Percentiles rank a stretch among this genome's conserved stretches.
Conservation (phyloP, 2,329 filamentous ascomycete species). For the Apiospora hydei region DNA sequence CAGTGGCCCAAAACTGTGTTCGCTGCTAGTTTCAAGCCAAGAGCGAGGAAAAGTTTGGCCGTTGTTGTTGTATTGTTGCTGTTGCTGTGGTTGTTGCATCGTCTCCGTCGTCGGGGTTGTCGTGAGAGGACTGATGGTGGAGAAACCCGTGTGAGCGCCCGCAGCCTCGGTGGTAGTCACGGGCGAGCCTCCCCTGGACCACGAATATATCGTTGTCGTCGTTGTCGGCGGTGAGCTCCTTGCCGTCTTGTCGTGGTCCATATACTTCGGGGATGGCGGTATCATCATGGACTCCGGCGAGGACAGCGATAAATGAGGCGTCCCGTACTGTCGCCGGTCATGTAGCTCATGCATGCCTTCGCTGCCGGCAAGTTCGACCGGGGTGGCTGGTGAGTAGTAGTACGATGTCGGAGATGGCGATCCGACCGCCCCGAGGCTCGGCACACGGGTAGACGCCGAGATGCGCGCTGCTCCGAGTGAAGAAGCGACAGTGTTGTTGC, state of each 20-base stretch:
- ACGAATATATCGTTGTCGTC: background rate
- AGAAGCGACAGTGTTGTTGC: background rate
- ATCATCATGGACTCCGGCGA: conserved; percentile 1
- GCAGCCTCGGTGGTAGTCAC: background rate
- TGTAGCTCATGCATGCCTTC: conserved; percentile 15
- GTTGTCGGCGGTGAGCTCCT: background rate
- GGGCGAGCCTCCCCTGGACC: background rate
- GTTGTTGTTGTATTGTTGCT: background rate
- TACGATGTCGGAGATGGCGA: background rate
- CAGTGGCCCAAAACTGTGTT: conserved; percentile 11
- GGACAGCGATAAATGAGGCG: background rate
- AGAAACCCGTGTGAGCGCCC: background rate
- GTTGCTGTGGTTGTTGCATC: background rate
- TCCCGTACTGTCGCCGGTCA: conserved; percentile 1
- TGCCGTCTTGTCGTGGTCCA: background rate
- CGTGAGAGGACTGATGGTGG: background rate
- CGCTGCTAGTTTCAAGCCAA: background rate
- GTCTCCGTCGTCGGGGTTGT: background rate
- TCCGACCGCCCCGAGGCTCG: background rate
- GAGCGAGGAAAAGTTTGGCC: background rate
- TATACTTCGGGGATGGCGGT: background rate
- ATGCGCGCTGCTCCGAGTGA: background rate
- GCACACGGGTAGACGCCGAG: background rate
- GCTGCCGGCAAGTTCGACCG: conserved; percentile 2
- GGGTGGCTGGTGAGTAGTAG: background rate